Evolutionary conservation across 1,284 basidiomycete genomes (phyloP).

Genomic region (Vanrija sp.): DNA sequence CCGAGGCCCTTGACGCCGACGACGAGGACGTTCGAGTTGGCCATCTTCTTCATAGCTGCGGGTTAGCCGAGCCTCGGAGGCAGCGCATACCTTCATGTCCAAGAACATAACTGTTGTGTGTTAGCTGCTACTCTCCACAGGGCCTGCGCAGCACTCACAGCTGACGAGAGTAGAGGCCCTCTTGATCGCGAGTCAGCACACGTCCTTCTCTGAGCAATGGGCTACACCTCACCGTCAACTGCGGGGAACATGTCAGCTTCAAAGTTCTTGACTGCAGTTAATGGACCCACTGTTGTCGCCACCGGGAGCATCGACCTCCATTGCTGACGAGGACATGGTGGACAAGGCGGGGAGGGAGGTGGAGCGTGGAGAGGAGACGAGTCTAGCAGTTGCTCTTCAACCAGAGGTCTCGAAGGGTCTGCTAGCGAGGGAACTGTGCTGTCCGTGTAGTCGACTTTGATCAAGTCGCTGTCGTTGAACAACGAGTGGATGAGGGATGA

Average conservation of each 20-base stretch:
- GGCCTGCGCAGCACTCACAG: constrained; percentile 60
- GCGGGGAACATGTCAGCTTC: constrained; percentile 1
- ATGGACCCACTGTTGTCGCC: constrained; percentile 39
- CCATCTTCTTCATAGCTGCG: constrained; percentile 98
- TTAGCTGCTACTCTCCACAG: constrained; percentile 12
- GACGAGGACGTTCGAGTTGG: constrained; percentile 89
- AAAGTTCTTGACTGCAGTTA: background rate
- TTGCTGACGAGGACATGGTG: constrained; percentile 22
- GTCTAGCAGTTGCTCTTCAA: too few species aligned
- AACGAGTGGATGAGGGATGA: background rate
- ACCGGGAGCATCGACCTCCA: constrained; percentile 40
- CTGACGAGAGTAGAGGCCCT: constrained; percentile 93
- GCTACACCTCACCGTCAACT: constrained; percentile 40
- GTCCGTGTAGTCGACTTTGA: too few species aligned
- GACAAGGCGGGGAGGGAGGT: background rate
- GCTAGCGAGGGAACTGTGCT: too few species aligned
- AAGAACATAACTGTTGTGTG: constrained; percentile 72
- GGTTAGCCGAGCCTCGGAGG: background rate
- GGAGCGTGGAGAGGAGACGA: background rate
- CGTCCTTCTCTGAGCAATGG: too few species aligned
- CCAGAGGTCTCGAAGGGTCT: too few species aligned
- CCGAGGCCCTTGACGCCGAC: constrained; percentile 91
- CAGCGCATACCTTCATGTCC: constrained; percentile 78
- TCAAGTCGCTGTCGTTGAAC: background rate
- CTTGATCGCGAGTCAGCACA: constrained; percentile 37